Base-by-base conservation (phyloP, 202 grass and related monocot species). In the Panicum virgatum region DNA sequence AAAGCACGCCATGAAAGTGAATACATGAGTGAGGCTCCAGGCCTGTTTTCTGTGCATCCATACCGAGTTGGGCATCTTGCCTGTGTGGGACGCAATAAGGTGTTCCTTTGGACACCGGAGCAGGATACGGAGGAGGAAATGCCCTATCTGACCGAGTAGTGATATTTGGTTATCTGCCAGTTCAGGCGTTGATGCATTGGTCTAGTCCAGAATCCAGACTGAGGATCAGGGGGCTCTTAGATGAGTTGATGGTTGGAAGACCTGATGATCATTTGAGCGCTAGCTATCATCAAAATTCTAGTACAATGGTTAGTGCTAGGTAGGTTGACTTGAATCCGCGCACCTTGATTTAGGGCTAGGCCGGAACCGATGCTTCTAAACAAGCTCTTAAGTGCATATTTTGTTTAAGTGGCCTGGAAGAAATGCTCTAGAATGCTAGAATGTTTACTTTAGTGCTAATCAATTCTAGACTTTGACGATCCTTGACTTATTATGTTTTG, bases 1-100 rank as follows among this genome's bases (percentile, higher is more conserved):
- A 75, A 75, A 43, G n/a, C 7, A 27, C 36, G 12, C 3, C 18
- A 59, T 9, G 12, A 29, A 8, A 76, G 53, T 29, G 7, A 13
- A 10, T 37, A 76, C 54, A 76, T 76, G 53, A 9, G 23, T 19
- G 27, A 76, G 15, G 37, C 42, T 19, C 72, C 72, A 25, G 9
- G 36, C 54, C 36, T 59, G 22, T 75, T 43, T 58, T 14, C 54
- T 34, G 32, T 5, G 2, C 72, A 75, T 36, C 72, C n/a, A 43
- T 60, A 76, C 44, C 73, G 26, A 44, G 53, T 60, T 76, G 73
- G 73, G 5, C 22, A 9, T 76, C 73, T 76, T 30, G 54, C 39
- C 25, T 61, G 56, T 11, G 56, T 44, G 23, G 73, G 73, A 62
- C 60, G 56, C 22, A 76, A 26, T 12, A 76, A 44, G 38, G 9